Evolutionary conservation across 371 early-diverging fungal genomes (phyloP).

Genomic region (Mortierella sp.): DNA sequence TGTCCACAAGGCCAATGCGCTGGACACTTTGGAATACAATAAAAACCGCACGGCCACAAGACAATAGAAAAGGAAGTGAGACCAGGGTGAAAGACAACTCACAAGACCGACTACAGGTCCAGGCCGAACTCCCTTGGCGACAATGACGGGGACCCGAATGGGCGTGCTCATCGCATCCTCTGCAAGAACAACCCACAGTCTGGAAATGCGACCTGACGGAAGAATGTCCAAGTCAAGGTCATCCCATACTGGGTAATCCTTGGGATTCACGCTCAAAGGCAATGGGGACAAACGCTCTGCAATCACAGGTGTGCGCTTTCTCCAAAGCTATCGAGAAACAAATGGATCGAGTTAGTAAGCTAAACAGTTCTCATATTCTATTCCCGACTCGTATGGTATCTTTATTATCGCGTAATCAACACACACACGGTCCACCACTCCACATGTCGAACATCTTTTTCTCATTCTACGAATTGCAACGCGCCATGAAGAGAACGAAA

Average conservation of each 20-base stretch:
- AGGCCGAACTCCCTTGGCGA: conserved; percentile 68
- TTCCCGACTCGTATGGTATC: neutral
- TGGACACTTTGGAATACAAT: neutral
- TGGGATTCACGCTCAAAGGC: conserved; percentile 33
- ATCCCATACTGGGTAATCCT: conserved; percentile 61
- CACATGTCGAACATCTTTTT: neutral
- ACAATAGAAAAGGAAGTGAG: no score
- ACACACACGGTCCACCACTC: neutral
- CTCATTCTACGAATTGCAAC: neutral
- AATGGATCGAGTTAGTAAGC: neutral
- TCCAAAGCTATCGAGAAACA: conserved; percentile 57
- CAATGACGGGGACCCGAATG: conserved; percentile 74
- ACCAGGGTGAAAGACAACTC: neutral
- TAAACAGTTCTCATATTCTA: neutral
- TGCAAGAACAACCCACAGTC: conserved; percentile 73
- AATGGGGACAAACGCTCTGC: conserved; percentile 42
- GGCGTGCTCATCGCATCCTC: conserved; percentile 71
- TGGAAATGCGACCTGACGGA: conserved; percentile 65
- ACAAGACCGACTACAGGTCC: conserved; percentile 70
- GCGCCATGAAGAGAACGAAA: neutral
- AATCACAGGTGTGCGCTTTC: conserved; percentile 60
- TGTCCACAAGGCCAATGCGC: neutral
- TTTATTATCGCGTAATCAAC: neutral
- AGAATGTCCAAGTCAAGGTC: conserved; percentile 63
- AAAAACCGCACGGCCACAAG: neutral